Conservation (phyloP, 2,329 filamentous ascomycete species). For the Xylaria multiplex region DNA sequence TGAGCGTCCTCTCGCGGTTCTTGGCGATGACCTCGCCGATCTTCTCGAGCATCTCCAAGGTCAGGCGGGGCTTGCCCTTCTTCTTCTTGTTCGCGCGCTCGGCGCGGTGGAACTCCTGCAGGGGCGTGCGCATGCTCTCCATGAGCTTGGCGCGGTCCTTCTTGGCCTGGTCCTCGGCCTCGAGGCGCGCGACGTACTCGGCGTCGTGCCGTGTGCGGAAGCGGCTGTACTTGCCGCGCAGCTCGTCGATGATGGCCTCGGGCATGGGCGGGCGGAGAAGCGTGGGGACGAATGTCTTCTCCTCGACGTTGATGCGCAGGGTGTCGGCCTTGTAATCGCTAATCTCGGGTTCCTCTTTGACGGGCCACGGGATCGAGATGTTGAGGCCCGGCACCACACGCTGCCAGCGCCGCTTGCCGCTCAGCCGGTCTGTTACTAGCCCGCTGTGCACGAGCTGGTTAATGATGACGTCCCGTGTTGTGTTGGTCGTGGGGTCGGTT, state of each 20-base stretch:
- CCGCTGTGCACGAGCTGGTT: constrained; percentile 70
- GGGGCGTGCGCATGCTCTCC: constrained; percentile 60
- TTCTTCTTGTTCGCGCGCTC: constrained; percentile 62
- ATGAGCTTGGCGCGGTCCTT: constrained; percentile 54
- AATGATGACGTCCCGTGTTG: constrained; percentile 78
- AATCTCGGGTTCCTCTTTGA: constrained; percentile 58
- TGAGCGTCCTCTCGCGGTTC: constrained; percentile 58
- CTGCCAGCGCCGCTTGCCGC: constrained; percentile 60
- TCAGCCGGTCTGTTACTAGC: constrained; percentile 61
- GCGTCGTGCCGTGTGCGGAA: constrained; percentile 84
- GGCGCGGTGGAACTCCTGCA: constrained; percentile 68
- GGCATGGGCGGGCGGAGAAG: constrained; percentile 84
- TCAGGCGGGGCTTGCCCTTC: constrained; percentile 65
- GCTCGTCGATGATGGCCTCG: constrained; percentile 79
- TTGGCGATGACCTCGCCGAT: constrained; percentile 69
- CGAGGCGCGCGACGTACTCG: constrained; percentile 74
- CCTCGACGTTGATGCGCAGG: constrained; percentile 77
- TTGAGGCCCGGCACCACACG: constrained; percentile 77
- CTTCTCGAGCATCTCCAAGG: constrained; percentile 68
- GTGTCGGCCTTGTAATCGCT: constrained; percentile 75
- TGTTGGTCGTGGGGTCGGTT: constrained; percentile 70
- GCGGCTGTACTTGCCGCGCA: constrained; percentile 82
- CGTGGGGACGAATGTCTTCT: constrained; percentile 79
- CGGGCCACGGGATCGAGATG: constrained; percentile 81
- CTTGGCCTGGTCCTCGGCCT: constrained; percentile 63